These are phyloP conservation scores for Eucalyptus caleyi DNA, from an alignment of 345 rosid genomes.

Conservation along the genomic window DNA sequence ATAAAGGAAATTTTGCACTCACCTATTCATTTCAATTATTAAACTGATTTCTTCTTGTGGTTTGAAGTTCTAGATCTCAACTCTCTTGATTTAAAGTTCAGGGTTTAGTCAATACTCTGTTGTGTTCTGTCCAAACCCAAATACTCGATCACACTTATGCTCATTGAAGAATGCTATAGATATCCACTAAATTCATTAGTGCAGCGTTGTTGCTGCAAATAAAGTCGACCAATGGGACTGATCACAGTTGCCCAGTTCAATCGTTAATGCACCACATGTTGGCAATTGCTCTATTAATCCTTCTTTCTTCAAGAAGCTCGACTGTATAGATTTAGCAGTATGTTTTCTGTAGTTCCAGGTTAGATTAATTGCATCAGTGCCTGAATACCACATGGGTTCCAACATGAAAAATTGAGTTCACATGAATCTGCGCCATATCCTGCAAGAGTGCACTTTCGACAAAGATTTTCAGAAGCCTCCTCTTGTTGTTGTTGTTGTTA, in stretches of 20 bases:
- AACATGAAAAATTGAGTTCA: conserved; percentile 85
- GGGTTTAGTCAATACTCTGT: neutral
- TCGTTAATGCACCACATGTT: conserved; percentile 31
- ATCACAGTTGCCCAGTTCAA: conserved; percentile 61
- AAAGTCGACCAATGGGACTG: neutral
- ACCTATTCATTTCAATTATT: neutral
- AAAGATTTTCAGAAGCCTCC: conserved; percentile 69
- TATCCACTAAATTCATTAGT: neutral
- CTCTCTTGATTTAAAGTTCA: neutral
- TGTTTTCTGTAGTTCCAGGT: conserved; percentile 31
- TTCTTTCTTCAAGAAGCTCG: conserved; percentile 67
- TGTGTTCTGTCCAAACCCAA: neutral
- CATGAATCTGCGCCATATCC: conserved; percentile 58
- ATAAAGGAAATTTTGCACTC: neutral
- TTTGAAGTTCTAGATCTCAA: neutral
- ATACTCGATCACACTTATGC: neutral
- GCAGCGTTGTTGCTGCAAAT: neutral
- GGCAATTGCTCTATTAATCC: conserved; percentile 51
- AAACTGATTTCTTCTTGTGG: neutral
- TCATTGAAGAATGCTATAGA: neutral
- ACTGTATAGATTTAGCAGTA: conserved; percentile 51
- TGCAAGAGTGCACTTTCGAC: conserved; percentile 58
- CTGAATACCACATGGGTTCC: conserved; percentile 78
- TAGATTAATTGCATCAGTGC: conserved; percentile 71
- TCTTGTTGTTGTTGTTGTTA: neutral